phyloP scores from a whole-genome alignment of 495 filamentous ascomycete species.

The Hypoxylon fragiforme region DNA sequence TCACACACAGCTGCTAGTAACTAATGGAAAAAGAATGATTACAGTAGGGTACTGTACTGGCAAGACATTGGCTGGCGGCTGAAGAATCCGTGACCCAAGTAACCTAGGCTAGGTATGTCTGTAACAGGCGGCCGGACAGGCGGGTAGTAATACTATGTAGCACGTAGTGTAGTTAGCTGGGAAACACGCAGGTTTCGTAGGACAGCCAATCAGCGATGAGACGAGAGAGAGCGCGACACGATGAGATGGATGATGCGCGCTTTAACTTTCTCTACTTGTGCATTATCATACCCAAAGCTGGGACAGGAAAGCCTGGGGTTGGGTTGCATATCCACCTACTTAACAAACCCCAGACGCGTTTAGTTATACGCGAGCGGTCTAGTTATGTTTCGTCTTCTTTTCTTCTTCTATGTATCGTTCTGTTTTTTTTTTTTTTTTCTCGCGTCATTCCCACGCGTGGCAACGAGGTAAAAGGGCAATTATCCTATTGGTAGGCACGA shows the following conservation, averaged over 20 bases:
- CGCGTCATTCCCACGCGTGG: conserved; percentile 30
- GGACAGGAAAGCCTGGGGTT: too few relatives aligned
- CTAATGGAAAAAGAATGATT: conserved; percentile 24
- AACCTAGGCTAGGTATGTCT: too few relatives aligned
- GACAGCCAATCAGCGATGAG: conserved; percentile 11
- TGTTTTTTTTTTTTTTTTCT: too few relatives aligned
- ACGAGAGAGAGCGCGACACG: background rate
- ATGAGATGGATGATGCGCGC: conserved; percentile 30
- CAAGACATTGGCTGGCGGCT: too few relatives aligned
- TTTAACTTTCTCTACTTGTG: conserved; percentile 12
- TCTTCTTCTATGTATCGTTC: too few relatives aligned
- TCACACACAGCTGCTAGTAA: conserved; percentile 16
- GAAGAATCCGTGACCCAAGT: conserved; percentile 21
- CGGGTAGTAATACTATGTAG: too few relatives aligned
- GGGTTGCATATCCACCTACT: too few relatives aligned
- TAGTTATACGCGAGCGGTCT: too few relatives aligned
- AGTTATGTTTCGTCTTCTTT: too few relatives aligned
- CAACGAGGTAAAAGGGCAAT: conserved; percentile 5
- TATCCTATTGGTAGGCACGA: conserved; percentile 25
- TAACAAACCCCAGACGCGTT: conserved; percentile 17
- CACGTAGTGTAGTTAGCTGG: too few relatives aligned
- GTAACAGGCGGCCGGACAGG: too few relatives aligned
- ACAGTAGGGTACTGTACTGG: conserved; percentile 8
- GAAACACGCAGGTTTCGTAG: conserved; percentile 16
- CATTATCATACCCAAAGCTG: background rate